Conservation (phyloP, 176 grass and related monocot genomes). For the Eleusine coracana region DNA sequence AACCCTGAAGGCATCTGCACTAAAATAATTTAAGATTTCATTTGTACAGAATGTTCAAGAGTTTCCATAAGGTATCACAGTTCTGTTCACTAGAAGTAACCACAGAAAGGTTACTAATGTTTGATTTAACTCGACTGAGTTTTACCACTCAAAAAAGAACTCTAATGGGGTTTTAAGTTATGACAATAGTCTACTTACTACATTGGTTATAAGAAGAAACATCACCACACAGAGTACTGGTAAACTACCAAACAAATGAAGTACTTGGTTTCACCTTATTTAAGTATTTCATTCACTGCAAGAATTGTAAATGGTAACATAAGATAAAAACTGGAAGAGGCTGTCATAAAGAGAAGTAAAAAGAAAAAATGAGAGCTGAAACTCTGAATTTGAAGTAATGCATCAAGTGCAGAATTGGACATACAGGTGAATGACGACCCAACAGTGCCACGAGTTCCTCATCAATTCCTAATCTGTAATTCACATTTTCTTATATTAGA, state of each 20-base stretch:
- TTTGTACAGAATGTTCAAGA: not conserved
- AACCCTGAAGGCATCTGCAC: not conserved
- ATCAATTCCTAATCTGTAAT: constrained; percentile 86
- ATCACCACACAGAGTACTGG: not conserved
- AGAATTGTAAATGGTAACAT: constrained; percentile 11
- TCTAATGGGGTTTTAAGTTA: not conserved
- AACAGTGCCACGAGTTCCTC: constrained; percentile 80
- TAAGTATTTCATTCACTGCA: not conserved
- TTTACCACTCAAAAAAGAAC: not conserved
- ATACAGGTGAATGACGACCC: constrained; percentile 76
- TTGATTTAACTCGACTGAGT: not conserved
- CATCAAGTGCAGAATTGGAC: constrained; percentile 30
- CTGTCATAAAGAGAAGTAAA: not conserved
- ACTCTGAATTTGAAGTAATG: not conserved
- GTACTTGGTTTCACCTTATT: not conserved
- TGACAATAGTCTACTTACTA: not conserved
- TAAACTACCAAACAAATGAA: not conserved
- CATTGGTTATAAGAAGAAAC: not conserved
- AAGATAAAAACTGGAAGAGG: not conserved
- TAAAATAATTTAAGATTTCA: not conserved
- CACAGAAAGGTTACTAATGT: not conserved
- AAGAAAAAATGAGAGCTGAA: not conserved
- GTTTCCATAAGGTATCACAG: not conserved
- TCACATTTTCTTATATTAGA: constrained; percentile 33
- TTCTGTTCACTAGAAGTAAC: constrained; percentile 5